These are phyloP conservation scores for Torulaspora gathmanii DNA, from an alignment of 805 yeast genomes.

Conservation along the genomic window DNA sequence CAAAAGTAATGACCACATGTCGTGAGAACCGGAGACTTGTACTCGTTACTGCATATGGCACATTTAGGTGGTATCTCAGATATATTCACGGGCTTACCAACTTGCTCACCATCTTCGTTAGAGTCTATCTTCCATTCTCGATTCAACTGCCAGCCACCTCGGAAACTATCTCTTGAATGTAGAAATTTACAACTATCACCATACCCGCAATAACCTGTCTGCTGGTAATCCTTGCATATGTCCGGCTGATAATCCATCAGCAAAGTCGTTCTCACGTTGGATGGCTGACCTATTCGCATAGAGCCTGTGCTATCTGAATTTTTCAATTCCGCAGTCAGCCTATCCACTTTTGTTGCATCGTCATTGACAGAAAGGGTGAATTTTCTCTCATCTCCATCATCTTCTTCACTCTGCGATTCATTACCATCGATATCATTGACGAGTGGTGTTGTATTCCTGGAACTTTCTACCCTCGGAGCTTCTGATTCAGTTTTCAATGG, in stretches of 20 bases:
- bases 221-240: slow-evolving; percentile 84
- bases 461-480: slow-evolving; percentile 1
- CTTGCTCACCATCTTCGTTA: slow-evolving; percentile 24
- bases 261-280: slow-evolving; percentile 59
- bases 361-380: slow-evolving; percentile 11
- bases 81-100: slow-evolving; percentile 14
- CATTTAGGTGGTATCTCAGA: slow-evolving; percentile 54
- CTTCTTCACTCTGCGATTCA: not conserved
- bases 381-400: slow-evolving; percentile 2
- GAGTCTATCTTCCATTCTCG: slow-evolving; percentile 61
- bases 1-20: slow-evolving; percentile 63
- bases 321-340: slow-evolving; percentile 13
- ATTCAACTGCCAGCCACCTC: slow-evolving; percentile 59
- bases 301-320: not conserved
- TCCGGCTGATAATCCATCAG: slow-evolving; percentile 86
- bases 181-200: slow-evolving; percentile 96
- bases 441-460: not conserved
- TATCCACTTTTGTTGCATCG: slow-evolving; percentile 16
- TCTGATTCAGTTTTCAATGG: not conserved
- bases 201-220: slow-evolving; percentile 93
- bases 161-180: slow-evolving; percentile 83
- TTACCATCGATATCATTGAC: not conserved
- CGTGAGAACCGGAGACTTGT: slow-evolving; percentile 53
- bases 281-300: slow-evolving; percentile 24
- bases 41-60: slow-evolving; percentile 53